A percentile compares a stretch with the other conserved stretches of the same genome.
Conservation (phyloP, 345 rosid genomes). For the rapeseed (Brassica napus) region DNA sequence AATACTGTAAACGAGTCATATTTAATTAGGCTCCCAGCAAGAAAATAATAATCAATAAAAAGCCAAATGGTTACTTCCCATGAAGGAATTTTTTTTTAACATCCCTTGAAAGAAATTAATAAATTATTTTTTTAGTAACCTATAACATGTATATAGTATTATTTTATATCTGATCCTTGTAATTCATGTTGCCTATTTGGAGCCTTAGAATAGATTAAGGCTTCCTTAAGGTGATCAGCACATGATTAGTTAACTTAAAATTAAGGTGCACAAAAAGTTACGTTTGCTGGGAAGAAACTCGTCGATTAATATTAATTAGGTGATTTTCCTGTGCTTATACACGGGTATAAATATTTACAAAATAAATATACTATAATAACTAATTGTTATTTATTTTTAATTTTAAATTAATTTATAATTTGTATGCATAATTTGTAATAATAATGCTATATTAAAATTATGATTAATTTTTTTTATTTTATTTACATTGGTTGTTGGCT, state of each 20-base stretch:
- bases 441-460: too few relatives aligned
- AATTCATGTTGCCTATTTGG: background rate
- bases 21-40: background rate
- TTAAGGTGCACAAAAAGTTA: background rate
- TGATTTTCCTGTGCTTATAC: too few relatives aligned
- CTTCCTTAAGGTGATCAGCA: background rate
- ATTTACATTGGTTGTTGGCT: too few relatives aligned
- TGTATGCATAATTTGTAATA: too few relatives aligned
- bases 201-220: background rate
- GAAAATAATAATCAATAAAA: background rate
- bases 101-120: background rate
- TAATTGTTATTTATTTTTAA: too few relatives aligned
- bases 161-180: background rate
- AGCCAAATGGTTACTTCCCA: background rate
- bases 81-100: background rate
- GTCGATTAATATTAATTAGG: background rate
- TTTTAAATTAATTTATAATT: too few relatives aligned
- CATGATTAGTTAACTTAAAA: background rate
- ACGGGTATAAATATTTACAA: too few relatives aligned
- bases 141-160: background rate
- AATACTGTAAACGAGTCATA: background rate
- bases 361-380: too few relatives aligned
- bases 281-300: background rate
- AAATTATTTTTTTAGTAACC: background rate
- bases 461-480: too few relatives aligned